phyloP scores from a whole-genome alignment of 75 land plant species.

The Chamaecyparis obtusa region DNA sequence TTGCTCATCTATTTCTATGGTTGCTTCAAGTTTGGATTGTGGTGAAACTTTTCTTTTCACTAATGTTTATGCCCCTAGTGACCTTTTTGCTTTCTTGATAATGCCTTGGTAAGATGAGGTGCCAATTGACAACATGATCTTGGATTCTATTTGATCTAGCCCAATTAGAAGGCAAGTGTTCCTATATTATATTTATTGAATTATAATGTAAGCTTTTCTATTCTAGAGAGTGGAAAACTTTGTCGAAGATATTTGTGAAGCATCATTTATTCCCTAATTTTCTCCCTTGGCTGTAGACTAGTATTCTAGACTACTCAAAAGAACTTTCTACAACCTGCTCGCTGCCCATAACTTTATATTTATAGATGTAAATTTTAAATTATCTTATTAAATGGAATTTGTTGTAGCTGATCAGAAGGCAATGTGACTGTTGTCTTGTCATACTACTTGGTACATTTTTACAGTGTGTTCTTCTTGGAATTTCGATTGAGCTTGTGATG shows the following conservation, averaged over 20 bases:
- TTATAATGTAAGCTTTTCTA: neutral
- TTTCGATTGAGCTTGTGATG: neutral
- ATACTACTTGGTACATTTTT: neutral
- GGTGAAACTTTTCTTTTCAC: too few relatives aligned
- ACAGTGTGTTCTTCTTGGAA: neutral
- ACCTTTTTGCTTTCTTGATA: neutral
- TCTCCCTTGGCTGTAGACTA: neutral
- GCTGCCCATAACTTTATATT: neutral
- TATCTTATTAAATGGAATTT: neutral
- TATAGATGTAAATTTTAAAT: neutral
- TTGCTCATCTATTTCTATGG: too few relatives aligned
- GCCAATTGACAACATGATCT: too few relatives aligned
- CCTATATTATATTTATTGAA: neutral
- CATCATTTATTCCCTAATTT: too few relatives aligned
- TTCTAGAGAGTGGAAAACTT: neutral
- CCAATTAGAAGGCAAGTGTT: neutral
- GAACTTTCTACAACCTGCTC: neutral
- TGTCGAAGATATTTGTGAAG: neutral
- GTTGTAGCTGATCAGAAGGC: neutral
- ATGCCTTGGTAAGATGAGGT: neutral
- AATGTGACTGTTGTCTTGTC: neutral
- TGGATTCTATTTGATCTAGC: neutral
- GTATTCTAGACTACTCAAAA: neutral
- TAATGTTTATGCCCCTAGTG: too few relatives aligned
- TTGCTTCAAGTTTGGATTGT: too few relatives aligned